Evolutionary conservation across 2,329 filamentous ascomycete genomes (phyloP).

Genomic region (Phyllosticta ampelicida): DNA sequence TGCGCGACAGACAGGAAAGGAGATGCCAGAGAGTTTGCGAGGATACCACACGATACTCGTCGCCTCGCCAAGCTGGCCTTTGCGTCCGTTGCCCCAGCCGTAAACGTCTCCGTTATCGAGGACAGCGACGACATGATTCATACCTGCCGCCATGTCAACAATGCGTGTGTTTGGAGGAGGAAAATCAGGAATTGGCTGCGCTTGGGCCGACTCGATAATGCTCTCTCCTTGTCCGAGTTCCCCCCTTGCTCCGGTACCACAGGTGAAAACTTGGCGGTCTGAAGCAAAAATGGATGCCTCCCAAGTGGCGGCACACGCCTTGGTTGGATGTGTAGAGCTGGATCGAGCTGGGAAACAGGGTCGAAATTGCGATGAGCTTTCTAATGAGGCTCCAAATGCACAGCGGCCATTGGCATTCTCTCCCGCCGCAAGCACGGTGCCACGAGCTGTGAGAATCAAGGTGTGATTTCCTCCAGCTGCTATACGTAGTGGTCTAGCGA

Average conservation of each 20-base stretch:
- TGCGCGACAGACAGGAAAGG: conserved; percentile 54
- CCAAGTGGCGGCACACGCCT: conserved; percentile 63
- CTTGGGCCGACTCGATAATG: conserved; percentile 19
- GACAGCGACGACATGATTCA: conserved; percentile 67
- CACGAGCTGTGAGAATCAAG: conserved; percentile 52
- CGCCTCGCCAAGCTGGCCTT: conserved; percentile 66
- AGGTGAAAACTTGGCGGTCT: conserved; percentile 47
- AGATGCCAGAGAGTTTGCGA: conserved; percentile 31
- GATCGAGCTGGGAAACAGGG: neutral
- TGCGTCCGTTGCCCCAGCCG: conserved; percentile 80
- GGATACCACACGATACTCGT: conserved; percentile 23
- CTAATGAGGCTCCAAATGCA: neutral
- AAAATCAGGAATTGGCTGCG: conserved; percentile 51
- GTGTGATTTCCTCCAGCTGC: conserved; percentile 79
- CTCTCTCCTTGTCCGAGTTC: conserved; percentile 54
- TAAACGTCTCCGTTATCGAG: conserved; percentile 66
- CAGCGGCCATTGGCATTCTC: conserved; percentile 38
- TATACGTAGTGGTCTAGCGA: conserved; percentile 23
- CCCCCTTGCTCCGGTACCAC: conserved; percentile 58
- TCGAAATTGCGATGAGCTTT: neutral
- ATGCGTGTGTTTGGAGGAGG: conserved; percentile 48
- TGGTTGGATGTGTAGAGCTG: neutral
- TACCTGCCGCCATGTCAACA: conserved; percentile 56
- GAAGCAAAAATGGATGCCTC: conserved; percentile 52
- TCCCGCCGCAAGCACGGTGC: conserved; percentile 55